A percentile compares a stretch with the other conserved stretches of the same genome.
Evolutionary conservation across 768 basidiomycete species (phyloP).

Genomic region (Boletus sensibilis): DNA sequence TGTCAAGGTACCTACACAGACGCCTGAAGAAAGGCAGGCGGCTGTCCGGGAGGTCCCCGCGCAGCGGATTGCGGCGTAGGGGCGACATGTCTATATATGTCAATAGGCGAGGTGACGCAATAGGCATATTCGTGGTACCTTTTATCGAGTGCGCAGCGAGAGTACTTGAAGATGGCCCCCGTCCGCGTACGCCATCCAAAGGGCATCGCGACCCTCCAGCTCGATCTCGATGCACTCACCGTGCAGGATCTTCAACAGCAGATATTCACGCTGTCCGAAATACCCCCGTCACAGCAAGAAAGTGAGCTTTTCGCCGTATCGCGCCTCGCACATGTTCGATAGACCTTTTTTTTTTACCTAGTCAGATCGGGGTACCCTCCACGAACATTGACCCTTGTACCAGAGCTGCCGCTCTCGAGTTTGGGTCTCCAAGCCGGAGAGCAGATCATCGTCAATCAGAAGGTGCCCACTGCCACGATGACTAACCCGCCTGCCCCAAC

Average conservation of each 20-base stretch:
- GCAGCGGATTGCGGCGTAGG: slow-evolving; percentile 12
- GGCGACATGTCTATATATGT: slow-evolving; percentile 8
- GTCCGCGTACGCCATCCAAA: slow-evolving; percentile 83
- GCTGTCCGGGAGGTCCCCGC: background rate
- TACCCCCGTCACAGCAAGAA: slow-evolving; percentile 74
- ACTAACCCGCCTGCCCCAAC: slow-evolving; percentile 8
- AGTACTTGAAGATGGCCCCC: slow-evolving; percentile 50
- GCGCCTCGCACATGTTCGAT: background rate
- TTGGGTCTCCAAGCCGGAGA: slow-evolving; percentile 79
- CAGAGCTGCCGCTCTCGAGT: slow-evolving; percentile 71
- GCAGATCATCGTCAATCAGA: slow-evolving; percentile 75
- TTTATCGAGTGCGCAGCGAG: background rate
- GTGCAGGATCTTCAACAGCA: slow-evolving; percentile 75
- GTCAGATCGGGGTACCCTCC: slow-evolving; percentile 90
- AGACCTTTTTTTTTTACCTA: slow-evolving; percentile 26
- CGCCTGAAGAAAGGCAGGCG: slow-evolving; percentile 2
- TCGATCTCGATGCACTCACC: slow-evolving; percentile 60
- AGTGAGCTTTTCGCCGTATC: slow-evolving; percentile 46
- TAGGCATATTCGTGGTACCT: background rate
- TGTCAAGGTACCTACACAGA: slow-evolving; percentile 18
- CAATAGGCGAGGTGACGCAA: slow-evolving; percentile 13
- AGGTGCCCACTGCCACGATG: slow-evolving; percentile 17
- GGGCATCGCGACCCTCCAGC: slow-evolving; percentile 75
- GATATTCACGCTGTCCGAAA: slow-evolving; percentile 64
- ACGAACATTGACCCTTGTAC: slow-evolving; percentile 62